Evolutionary conservation across 2,329 filamentous ascomycete genomes (phyloP).

Genomic region (Sphaerulina populicola): DNA sequence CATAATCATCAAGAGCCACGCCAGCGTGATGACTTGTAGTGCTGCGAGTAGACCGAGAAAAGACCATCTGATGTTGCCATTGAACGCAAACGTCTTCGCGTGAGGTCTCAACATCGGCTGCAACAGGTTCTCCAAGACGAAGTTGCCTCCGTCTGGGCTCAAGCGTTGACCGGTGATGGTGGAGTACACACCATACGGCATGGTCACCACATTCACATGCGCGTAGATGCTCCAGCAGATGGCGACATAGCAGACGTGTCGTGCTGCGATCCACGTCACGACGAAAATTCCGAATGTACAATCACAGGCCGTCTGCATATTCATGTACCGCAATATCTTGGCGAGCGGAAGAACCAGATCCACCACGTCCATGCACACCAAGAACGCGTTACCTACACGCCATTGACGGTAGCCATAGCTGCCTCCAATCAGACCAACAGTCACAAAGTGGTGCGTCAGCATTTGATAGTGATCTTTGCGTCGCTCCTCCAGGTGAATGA

Average conservation of each 20-base stretch:
- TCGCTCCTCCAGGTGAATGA: slow-evolving; percentile 88
- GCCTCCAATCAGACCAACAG: slow-evolving; percentile 66
- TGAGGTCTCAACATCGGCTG: slow-evolving; percentile 65
- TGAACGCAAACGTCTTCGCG: slow-evolving; percentile 68
- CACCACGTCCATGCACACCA: slow-evolving; percentile 88
- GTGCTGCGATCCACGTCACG: slow-evolving; percentile 70
- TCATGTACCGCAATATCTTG: slow-evolving; percentile 88
- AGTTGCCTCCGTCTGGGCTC: slow-evolving; percentile 41
- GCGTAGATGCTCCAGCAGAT: slow-evolving; percentile 76
- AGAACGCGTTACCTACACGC: slow-evolving; percentile 76
- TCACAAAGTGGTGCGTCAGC: slow-evolving; percentile 90
- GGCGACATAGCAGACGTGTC: slow-evolving; percentile 70
- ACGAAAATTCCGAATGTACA: slow-evolving; percentile 78
- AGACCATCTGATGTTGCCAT: slow-evolving; percentile 60
- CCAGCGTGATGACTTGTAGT: slow-evolving; percentile 69
- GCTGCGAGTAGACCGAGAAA: slow-evolving; percentile 71
- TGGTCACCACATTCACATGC: slow-evolving; percentile 51
- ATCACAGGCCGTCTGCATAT: slow-evolving; percentile 69
- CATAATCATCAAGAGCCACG: slow-evolving; percentile 87
- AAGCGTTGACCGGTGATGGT: slow-evolving; percentile 49
- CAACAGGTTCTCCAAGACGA: slow-evolving; percentile 52
- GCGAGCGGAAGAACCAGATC: slow-evolving; percentile 75
- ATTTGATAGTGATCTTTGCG: slow-evolving; percentile 95
- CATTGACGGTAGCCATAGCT: slow-evolving; percentile 84
- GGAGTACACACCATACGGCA: slow-evolving; percentile 62